These are phyloP conservation scores for Agaricus bisporus DNA, from an alignment of 768 basidiomycete genomes.

Conservation along the genomic window DNA sequence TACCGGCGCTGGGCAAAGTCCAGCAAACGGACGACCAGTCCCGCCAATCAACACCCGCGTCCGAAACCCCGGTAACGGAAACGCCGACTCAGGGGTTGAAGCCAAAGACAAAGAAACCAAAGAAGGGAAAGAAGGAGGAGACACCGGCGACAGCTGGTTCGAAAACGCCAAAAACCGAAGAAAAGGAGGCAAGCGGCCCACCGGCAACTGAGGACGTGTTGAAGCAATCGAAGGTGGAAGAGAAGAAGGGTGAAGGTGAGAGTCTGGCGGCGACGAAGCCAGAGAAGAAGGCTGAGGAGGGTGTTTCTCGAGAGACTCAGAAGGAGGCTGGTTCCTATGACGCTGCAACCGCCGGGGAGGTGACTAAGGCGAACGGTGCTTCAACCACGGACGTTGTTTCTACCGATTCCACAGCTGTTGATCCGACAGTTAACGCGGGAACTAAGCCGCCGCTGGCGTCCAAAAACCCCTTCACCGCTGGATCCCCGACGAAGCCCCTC, in stretches of 20 bases:
- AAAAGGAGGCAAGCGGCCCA: not conserved
- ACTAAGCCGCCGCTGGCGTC: not conserved
- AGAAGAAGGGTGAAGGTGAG: not conserved
- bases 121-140: conserved; percentile 10
- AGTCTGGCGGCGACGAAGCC: conserved; percentile 3
- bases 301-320: not conserved
- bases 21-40: conserved; percentile 3
- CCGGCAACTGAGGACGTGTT: not conserved
- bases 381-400: conserved; percentile 6
- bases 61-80: conserved; percentile 3
- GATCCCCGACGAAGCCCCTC: not conserved
- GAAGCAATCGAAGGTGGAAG: not conserved
- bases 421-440: not conserved
- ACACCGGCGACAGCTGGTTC: not conserved
- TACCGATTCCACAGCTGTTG: not conserved
- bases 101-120: conserved; percentile 3
- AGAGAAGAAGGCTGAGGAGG: conserved; percentile 11
- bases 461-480: not conserved
- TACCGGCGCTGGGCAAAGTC: not conserved
- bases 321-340: conserved; percentile 4
- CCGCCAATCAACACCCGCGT: conserved; percentile 6
- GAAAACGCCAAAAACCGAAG: conserved; percentile 7
- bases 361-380: not conserved
- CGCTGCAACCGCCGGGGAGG: not conserved
- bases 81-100: not conserved